Evolutionary conservation across 1,284 basidiomycete species (phyloP), one percentile per base, ranked within the genome.

Genomic region (Ustilago hordei): DNA sequence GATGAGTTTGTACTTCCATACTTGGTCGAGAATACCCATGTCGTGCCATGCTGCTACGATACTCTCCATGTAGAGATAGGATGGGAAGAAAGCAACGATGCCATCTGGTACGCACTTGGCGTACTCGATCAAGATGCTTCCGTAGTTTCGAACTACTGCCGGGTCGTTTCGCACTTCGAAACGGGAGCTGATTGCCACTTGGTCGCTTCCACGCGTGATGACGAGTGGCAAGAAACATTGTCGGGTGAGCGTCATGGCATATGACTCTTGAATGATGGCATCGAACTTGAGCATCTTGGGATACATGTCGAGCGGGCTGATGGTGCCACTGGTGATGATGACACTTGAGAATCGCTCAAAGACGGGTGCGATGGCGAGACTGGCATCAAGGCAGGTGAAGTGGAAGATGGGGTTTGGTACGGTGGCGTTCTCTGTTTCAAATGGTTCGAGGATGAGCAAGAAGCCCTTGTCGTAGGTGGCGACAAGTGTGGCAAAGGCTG

Each of bases 1-100:
- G 73, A 99, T 95, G 54, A 99, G 90, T 88, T 99, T 99, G 89
- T 99, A 92, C 88, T 99, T 99, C 95, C 97, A 98, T 19, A 98
- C 97, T 89, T 99, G 95, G 83, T 96, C 98, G 71, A 99, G 88
- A 80, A 99, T 99, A 54, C 96, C 97, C 97, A 99, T 99, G 86
- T 99, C 97, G 86, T 98, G 98, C 97, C 97, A 99, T 13, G 97
- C 97, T 2, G 95, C 95, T 23, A 99, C 97, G 76, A 99, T 99
- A 39, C 94, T 95, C 88, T 99, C 97, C 97, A 99, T 99, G 88
- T 99, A 99, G 32, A 99, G 91, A 88, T 99, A 99, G 86, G 93
- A 95, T 17, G 97, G 97, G 88, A 99, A 99, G 90, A 99, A 99
- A 8, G 95, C 96, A 38, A 98, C 97, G 71, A 99, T 93, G n/a